Evolutionary conservation across 208 protist species (phyloP), one percentile per base, ranked within the genome.

Genomic region (Herpetomonas tarakana): DNA sequence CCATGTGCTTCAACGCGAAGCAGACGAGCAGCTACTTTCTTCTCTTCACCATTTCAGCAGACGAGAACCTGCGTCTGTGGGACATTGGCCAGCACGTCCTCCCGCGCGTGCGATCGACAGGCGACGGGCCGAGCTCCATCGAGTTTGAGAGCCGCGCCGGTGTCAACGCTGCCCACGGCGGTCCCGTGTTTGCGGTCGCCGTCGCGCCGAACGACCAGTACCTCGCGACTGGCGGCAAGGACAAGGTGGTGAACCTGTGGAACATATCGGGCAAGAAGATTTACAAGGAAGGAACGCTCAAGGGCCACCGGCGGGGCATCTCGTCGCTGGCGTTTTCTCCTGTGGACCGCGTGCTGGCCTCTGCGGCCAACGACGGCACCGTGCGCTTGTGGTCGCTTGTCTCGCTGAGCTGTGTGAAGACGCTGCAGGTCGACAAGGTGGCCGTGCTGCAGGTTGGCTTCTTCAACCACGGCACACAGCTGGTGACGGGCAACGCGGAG

Each of bases 121-220:
- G 41, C 19, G 30, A 3, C 2, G 50, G 3, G 51, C 24, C 61
- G 25, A 9, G 21, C 45, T 53, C 66, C 16, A 24, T 67, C 35
- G 45, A 55, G 38, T 81, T 90, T 28, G 44, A 69, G 39, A 73
- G 91, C 66, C 69, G 72, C 52, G 76, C 78, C 21, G 88, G 88
- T 25, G 71, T 96, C 41, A 89, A 83, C 45, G 54, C 70, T 16
- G 90, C 86, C 2, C 92, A 97, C 77, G 75, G 71, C 26, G 86
- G 86, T 21, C 70, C 76, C 11, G 85, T 97, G 52, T 87, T 89
- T 62, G 65, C 81, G 16, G 41, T 95, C 19, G 88, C 81, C 9
- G 82, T 96, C 0, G 71, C 86, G 1, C 90, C 90, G 6, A 94
- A 95, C 76, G 92, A 93, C 58, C 88, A 96, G 69, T 86, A 87